phyloP scores from a whole-genome alignment of 2,329 filamentous ascomycete species.

The Cryphonectria carpinicola region DNA sequence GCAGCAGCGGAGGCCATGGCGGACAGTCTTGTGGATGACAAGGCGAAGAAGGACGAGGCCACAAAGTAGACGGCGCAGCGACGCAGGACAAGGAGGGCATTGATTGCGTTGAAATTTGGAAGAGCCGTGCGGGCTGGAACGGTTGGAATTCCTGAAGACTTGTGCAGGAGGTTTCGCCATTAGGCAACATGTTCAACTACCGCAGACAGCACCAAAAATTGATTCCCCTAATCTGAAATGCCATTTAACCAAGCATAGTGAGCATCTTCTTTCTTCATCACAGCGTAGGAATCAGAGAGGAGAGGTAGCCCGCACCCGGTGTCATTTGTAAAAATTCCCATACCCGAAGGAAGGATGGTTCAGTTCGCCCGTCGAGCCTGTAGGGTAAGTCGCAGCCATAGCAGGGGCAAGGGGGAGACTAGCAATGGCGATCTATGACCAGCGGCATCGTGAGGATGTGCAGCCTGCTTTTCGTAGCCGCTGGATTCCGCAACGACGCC shows the following conservation, averaged over 20 bases:
- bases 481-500: background rate
- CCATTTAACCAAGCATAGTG: background rate
- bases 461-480: background rate
- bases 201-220: conserved; percentile 8
- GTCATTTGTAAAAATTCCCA: background rate
- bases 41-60: conserved; percentile 36
- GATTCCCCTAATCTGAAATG: background rate
- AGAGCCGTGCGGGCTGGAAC: background rate
- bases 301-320: background rate
- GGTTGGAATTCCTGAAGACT: background rate
- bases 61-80: conserved; percentile 36
- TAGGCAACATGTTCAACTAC: background rate
- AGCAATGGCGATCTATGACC: background rate
- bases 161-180: background rate
- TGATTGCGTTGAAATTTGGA: background rate
- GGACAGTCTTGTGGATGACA: conserved; percentile 55
- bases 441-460: background rate
- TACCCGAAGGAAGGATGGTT: too few species aligned
- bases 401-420: background rate
- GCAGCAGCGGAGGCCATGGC: conserved; percentile 66
- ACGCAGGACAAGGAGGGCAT: background rate
- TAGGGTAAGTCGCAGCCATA: too few species aligned
- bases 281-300: background rate
- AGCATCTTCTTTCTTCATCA: background rate
- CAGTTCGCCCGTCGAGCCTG: too few species aligned